Base-by-base conservation (phyloP, 805 yeast genomes). In the Priceomyces haplophilus region DNA sequence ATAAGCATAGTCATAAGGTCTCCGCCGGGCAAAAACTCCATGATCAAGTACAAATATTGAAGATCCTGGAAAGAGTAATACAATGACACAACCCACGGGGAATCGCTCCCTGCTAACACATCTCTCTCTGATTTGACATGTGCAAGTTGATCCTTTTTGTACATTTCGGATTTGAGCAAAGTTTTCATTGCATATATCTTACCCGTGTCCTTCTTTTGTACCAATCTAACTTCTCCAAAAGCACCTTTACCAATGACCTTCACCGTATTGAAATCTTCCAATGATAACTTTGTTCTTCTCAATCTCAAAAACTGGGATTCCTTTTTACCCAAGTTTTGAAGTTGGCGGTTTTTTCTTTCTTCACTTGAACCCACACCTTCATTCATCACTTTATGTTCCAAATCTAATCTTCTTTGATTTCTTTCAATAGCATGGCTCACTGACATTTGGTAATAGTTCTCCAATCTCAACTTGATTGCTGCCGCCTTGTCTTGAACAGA, bases 221-320 rank as follows among this genome's bases (percentile, higher is more conserved):
- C 98, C 41, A 93, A 72, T 48, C 97, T 78, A 27, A 93, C 99
- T 59, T 89, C 97, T 48, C 99, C 99, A 69, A 93, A 93, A 0
- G 99, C 97, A 49, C 99, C 99, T 62, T 93, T 93, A 38, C 99
- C 99, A 79, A 75, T 79, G 27, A 85, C 96, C 64, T 88, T 88
- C 42, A 89, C 95, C 1, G 97, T 89, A 45, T 73, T 78, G 65
- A 89, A 87, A 65, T 89, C 97, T 32, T 85, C 93, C 34, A 88
- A 69, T 1, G 88, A 77, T 41, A 89, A 71, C 56, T 89, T 78
- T 0, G 97, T 89, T 61, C 97, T 78, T 52, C 97, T 72, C 42
- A 89, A 73, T 48, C 97, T 76, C 57, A 90, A 69, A 53, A 86
- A 89, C 48, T 86, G 90, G 4, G 95, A 83, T 64, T 89, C 97